Evolutionary conservation across 345 rosid species (phyloP).

Genomic region (Eucalyptus erythrocorys): DNA sequence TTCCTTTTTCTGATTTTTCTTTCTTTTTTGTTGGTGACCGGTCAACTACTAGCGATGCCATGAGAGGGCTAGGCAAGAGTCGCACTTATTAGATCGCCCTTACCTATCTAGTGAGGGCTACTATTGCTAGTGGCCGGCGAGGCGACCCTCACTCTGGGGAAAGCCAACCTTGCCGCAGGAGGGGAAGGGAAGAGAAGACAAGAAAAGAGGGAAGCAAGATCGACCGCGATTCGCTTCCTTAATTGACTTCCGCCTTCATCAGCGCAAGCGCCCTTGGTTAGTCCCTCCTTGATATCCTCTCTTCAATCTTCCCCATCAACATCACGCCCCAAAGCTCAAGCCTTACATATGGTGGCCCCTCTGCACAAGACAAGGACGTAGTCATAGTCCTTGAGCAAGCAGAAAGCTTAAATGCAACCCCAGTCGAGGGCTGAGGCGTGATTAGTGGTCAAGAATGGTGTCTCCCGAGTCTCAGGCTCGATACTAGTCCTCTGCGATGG

Average conservation of each 20-base stretch:
- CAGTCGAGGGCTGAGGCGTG: background rate
- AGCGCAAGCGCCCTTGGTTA: background rate
- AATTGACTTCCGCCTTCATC: background rate
- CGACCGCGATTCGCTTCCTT: background rate
- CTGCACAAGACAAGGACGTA: background rate
- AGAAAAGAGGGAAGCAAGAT: background rate
- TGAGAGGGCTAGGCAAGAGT: too few relatives aligned
- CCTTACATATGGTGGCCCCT: background rate
- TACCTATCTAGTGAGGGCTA: too few relatives aligned
- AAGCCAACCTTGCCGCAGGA: rapidly evolving
- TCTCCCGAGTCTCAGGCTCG: conserved; percentile 1
- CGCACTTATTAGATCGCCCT: rapidly evolving
- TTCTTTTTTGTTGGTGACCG: rapidly evolving
- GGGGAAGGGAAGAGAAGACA: too few relatives aligned
- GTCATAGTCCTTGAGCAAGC: background rate
- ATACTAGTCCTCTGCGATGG: conserved; percentile 1
- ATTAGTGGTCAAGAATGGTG: background rate
- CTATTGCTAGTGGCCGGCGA: rapidly evolving
- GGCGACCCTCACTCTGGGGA: rapidly evolving
- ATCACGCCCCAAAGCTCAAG: background rate
- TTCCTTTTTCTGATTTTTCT: too few relatives aligned
- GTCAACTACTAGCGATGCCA: rapidly evolving
- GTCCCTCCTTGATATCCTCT: background rate
- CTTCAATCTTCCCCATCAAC: background rate
- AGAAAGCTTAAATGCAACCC: background rate